Evolutionary conservation across 2,329 filamentous ascomycete genomes (phyloP), one percentile per base, ranked within the genome.

Genomic region (Talaromyces funiculosus): DNA sequence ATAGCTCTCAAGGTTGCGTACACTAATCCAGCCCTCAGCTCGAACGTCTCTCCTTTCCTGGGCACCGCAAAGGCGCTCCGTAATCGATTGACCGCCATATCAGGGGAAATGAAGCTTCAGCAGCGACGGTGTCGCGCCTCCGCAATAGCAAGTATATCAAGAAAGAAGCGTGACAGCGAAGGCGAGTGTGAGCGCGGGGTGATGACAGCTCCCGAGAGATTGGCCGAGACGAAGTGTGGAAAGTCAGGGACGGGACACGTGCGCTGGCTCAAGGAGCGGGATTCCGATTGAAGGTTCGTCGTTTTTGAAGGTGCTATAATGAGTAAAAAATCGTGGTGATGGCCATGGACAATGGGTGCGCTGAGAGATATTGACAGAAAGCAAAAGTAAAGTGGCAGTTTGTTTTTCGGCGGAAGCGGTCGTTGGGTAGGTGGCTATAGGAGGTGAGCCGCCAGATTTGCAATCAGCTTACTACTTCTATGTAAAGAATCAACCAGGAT

Each of bases 41-140:
- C 94, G 75, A 96, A 97, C 16, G 94, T 99, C 80, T 99, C 94
- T 75, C 94, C 94, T 81, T 99, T 99, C 72, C 89, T 87, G 69
- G 94, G 94, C 75, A 87, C 88, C 75, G 90, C 88, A 76, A 99
- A 96, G 71, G 93, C 94, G 77, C 90, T 92, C 75, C 90, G 87
- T 76, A 99, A 94, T 77, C 93, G 89, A 80, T 94, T 97, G 75
- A 97, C 93, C 73, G 94, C 93, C 91, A 96, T 96, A 69, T 60
- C 66, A 67, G 63, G 37, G 53, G 55, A 61, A 57, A 58, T 64
- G 57, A 59, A 67, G 69, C 67, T 71, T 72, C 71, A 72, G 71
- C 70, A 66, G 70, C 72, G 69, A 72, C 70, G 53, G 64, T 57
- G 70, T 71, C 69, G 70, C 72, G 70, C 70, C 69, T 72, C 69